Conservation (phyloP, 371 early-diverging fungal species). For the Mortierella sp. region DNA sequence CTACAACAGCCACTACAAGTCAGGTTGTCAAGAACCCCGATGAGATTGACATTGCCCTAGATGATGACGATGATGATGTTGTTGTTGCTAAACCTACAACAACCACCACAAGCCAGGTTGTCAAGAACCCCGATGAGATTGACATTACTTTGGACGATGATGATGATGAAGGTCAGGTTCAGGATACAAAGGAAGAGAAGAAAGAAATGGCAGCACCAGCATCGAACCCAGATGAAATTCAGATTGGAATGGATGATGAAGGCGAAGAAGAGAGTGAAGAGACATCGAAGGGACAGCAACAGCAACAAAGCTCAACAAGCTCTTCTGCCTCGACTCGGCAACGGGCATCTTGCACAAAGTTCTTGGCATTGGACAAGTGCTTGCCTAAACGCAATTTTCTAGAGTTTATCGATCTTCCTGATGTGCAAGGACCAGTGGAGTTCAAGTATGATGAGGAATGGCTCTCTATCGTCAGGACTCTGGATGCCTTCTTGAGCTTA, state of each 20-base stretch:
- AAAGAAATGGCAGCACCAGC: background rate
- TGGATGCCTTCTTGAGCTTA: constrained; percentile 33
- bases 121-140: constrained; percentile 73
- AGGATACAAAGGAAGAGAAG: background rate
- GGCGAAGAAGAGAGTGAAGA: constrained; percentile 36
- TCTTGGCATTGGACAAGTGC: constrained; percentile 77
- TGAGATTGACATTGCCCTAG: constrained; percentile 65
- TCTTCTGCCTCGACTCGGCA: background rate
- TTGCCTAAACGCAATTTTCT: constrained; percentile 62
- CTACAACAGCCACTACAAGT: too few relatives aligned
- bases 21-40: constrained; percentile 65
- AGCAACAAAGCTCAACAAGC: background rate
- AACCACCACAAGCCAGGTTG: constrained; percentile 2
- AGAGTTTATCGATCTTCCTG: constrained; percentile 73
- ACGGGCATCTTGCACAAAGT: constrained; percentile 55
- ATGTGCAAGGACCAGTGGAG: constrained; percentile 28
- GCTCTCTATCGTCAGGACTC: constrained; percentile 73
- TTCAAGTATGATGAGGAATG: constrained; percentile 87
- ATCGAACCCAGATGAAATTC: constrained; percentile 57
- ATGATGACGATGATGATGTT: constrained; percentile 24
- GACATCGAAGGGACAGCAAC: background rate
- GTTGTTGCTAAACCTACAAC: background rate
- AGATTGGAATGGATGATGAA: constrained; percentile 56
- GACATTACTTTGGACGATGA: constrained; percentile 57
- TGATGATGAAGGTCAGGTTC: constrained; percentile 1